Percentiles rank a stretch among this genome's conserved stretches.
These are phyloP conservation scores for Hydnomerulius pinastri DNA, from an alignment of 768 basidiomycete species.

Conservation along the genomic window DNA sequence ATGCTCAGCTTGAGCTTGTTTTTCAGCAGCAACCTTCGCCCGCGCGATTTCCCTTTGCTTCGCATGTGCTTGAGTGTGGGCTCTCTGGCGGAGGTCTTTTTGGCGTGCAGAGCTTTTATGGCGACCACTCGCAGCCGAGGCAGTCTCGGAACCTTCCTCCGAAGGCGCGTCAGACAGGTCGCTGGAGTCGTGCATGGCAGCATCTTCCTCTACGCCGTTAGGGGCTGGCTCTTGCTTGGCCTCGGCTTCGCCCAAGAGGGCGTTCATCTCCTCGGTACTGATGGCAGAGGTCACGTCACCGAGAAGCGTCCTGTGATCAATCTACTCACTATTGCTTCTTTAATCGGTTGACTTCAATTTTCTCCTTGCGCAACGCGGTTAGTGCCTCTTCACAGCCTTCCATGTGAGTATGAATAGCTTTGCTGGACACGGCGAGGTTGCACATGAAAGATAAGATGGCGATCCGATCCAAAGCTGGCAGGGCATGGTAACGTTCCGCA, in stretches of 20 bases:
- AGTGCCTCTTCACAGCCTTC: slow-evolving; percentile 88
- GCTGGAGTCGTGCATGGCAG: slow-evolving; percentile 63
- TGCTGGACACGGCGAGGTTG: slow-evolving; percentile 88
- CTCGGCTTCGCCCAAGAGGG: slow-evolving; percentile 55
- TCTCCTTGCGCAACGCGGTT: slow-evolving; percentile 92
- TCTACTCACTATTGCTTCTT: slow-evolving; percentile 82
- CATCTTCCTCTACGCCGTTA: slow-evolving; percentile 51
- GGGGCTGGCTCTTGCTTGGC: slow-evolving; percentile 47
- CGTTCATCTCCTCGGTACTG: slow-evolving; percentile 75
- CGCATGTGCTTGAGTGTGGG: slow-evolving; percentile 58
- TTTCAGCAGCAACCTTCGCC: slow-evolving; percentile 75
- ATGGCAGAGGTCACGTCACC: slow-evolving; percentile 12
- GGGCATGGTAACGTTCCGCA: slow-evolving; percentile 66
- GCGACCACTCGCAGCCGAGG: slow-evolving; percentile 42
- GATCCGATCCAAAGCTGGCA: slow-evolving; percentile 80
- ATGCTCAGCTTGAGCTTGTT: slow-evolving; percentile 81
- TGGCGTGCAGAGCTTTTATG: slow-evolving; percentile 51
- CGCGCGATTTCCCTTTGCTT: slow-evolving; percentile 83
- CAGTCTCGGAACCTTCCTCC: slow-evolving; percentile 61
- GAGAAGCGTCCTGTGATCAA: slow-evolving; percentile 5
- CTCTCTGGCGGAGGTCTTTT: slow-evolving; percentile 53
- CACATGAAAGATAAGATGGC: slow-evolving; percentile 86
- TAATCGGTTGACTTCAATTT: slow-evolving; percentile 90
- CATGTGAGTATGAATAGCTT: slow-evolving; percentile 84
- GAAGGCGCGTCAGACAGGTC: slow-evolving; percentile 72